Evolutionary conservation across 768 basidiomycete species (phyloP).

Genomic region (Vararia minispora): DNA sequence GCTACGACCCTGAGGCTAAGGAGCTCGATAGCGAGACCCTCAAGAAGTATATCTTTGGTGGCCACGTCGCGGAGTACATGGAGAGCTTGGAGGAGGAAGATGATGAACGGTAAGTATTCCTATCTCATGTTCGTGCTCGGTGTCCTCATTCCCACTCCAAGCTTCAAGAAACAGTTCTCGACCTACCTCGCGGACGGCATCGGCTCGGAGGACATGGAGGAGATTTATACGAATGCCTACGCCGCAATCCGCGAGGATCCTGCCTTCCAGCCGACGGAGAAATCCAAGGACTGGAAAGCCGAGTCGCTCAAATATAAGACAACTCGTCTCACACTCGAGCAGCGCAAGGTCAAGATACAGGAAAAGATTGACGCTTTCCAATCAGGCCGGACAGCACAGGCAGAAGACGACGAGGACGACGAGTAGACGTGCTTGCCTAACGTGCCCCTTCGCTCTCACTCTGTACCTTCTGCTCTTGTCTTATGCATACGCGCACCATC

Average conservation of each 20-base stretch:
- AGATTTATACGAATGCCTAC: constrained; percentile 88
- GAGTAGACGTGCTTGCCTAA: constrained; percentile 35
- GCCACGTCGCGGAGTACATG: constrained; percentile 99
- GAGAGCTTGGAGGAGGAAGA: constrained; percentile 99
- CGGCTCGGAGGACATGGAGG: constrained; percentile 94
- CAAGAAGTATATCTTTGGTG: constrained; percentile 96
- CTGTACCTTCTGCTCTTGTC: no score
- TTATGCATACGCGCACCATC: not conserved
- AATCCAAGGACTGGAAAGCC: constrained; percentile 84
- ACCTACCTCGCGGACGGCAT: constrained; percentile 92
- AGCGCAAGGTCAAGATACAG: constrained; percentile 75
- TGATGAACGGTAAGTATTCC: constrained; percentile 67
- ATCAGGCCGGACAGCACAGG: constrained; percentile 37
- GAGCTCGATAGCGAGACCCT: constrained; percentile 87
- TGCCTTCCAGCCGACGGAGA: constrained; percentile 78
- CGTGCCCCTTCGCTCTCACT: no score
- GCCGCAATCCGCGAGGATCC: constrained; percentile 96
- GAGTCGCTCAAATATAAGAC: constrained; percentile 67
- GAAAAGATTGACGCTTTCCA: constrained; percentile 88
- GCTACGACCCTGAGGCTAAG: constrained; percentile 90
- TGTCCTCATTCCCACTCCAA: constrained; percentile 19
- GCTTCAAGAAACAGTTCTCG: constrained; percentile 97
- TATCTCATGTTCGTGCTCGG: not conserved
- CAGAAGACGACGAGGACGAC: constrained; percentile 38
- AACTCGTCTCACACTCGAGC: constrained; percentile 56